Conservation (phyloP, 2,329 filamentous ascomycete species). For the Colletotrichum camelliae region DNA sequence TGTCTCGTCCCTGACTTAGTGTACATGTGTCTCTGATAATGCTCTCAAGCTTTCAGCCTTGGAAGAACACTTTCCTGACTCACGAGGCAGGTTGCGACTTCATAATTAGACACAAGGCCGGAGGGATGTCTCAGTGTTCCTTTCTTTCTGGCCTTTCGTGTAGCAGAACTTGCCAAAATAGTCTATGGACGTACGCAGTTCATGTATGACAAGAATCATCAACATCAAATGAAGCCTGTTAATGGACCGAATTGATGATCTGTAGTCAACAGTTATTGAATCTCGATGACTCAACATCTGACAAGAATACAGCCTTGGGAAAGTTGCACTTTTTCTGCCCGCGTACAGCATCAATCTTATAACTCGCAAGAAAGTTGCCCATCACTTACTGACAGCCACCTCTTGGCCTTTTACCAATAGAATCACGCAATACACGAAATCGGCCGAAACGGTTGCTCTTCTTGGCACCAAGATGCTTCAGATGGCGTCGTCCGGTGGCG, state of each 20-base stretch:
- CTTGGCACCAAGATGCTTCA: not conserved
- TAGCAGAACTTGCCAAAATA: not conserved
- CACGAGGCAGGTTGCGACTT: not conserved
- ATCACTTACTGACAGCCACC: not conserved
- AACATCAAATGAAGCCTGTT: too few relatives aligned
- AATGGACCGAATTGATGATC: not conserved
- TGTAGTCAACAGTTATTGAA: not conserved
- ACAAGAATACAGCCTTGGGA: not conserved
- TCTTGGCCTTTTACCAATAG: not conserved
- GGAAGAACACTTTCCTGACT: not conserved
- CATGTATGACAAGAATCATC: too few relatives aligned
- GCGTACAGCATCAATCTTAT: not conserved
- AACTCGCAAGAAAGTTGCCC: not conserved
- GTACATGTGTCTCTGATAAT: not conserved
- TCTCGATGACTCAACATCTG: not conserved
- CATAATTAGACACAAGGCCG: not conserved
- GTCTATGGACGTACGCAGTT: too few relatives aligned
- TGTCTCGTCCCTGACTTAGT: not conserved
- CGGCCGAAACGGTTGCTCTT: not conserved
- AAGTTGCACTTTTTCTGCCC: not conserved
- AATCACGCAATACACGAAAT: not conserved
- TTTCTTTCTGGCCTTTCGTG: not conserved
- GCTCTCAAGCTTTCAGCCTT: not conserved
- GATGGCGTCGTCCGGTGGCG: not conserved
- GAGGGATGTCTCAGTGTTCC: not conserved